phyloP scores from a whole-genome alignment of 164 flowering plant species.

The Piper betle region DNA sequence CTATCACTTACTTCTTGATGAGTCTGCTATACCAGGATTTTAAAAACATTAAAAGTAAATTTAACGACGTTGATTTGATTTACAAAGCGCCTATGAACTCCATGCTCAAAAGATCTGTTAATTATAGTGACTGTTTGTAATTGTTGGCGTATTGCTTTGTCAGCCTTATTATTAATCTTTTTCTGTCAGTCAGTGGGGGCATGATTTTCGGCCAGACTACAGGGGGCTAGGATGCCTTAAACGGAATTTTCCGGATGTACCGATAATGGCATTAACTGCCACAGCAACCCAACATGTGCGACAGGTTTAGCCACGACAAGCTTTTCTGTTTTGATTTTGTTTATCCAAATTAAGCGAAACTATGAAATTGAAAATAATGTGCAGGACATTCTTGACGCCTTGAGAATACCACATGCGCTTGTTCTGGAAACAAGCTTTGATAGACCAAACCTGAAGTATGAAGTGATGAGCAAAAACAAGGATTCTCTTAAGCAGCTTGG shows the following conservation, averaged over 20 bases:
- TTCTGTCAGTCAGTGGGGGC: slow-evolving; percentile 88
- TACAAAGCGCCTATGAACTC: too few relatives aligned
- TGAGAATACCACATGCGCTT: slow-evolving; percentile 73
- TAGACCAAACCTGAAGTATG: slow-evolving; percentile 89
- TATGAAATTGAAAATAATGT: slow-evolving; percentile 7
- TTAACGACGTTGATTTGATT: too few relatives aligned
- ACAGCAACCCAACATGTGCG: slow-evolving; percentile 86
- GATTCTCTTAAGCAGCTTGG: slow-evolving; percentile 83
- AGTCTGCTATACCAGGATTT: too few relatives aligned
- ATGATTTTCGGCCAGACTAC: slow-evolving; percentile 98
- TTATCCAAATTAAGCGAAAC: background rate
- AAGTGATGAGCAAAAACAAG: slow-evolving; percentile 70
- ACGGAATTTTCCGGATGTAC: slow-evolving; percentile 71
- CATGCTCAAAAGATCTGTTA: too few relatives aligned
- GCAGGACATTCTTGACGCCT: slow-evolving; percentile 74
- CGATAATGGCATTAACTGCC: slow-evolving; percentile 96
- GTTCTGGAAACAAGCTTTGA: slow-evolving; percentile 93
- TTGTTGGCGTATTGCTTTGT: too few relatives aligned
- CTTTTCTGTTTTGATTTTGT: background rate
- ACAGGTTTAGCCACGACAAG: slow-evolving; percentile 27
- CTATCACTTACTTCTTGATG: too few relatives aligned
- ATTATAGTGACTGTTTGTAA: too few relatives aligned
- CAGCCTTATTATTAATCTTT: background rate
- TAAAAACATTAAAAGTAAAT: too few relatives aligned
- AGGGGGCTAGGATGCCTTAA: slow-evolving; percentile 79